A percentile compares a stretch with the other conserved stretches of the same genome.
Conservation (phyloP, 2,329 filamentous ascomycete genomes). For the Amauroascus niger region DNA sequence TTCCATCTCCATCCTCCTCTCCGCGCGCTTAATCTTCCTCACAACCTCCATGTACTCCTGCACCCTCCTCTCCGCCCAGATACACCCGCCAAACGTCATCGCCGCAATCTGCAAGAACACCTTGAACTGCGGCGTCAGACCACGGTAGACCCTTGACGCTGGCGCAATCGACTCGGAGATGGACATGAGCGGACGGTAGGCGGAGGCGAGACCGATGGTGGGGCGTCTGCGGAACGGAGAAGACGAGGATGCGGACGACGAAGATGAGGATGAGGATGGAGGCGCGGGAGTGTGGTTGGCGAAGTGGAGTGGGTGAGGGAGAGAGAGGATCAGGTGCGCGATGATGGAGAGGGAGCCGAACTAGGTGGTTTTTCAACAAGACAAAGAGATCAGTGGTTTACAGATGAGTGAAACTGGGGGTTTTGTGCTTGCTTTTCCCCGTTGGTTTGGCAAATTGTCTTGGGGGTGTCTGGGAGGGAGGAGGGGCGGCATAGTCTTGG, state of each 20-base stretch:
- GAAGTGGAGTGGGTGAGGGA: conserved; percentile 37
- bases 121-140: conserved; percentile 42
- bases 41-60: conserved; percentile 39
- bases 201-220: conserved; percentile 24
- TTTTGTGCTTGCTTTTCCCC: too few relatives aligned
- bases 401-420: too few relatives aligned
- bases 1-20: conserved; percentile 22
- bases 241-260: conserved; percentile 16
- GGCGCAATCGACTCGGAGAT: conserved; percentile 42
- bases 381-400: not conserved
- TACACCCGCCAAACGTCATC: conserved; percentile 41
- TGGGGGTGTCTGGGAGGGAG: too few relatives aligned
- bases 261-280: too few relatives aligned
- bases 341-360: conserved; percentile 40
- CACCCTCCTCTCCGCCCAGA: conserved; percentile 41
- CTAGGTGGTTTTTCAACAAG: conserved; percentile 13
- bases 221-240: conserved; percentile 25
- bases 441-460: too few relatives aligned
- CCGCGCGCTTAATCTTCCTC: conserved; percentile 34
- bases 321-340: conserved; percentile 37
- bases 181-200: conserved; percentile 38
- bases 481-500: too few relatives aligned
- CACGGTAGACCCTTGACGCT: conserved; percentile 37
- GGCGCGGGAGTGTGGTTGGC: conserved; percentile 25
- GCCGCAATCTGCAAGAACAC: conserved; percentile 40